Conservation (phyloP, 108 stramenopile species). For the Skeletonema menzelii region DNA sequence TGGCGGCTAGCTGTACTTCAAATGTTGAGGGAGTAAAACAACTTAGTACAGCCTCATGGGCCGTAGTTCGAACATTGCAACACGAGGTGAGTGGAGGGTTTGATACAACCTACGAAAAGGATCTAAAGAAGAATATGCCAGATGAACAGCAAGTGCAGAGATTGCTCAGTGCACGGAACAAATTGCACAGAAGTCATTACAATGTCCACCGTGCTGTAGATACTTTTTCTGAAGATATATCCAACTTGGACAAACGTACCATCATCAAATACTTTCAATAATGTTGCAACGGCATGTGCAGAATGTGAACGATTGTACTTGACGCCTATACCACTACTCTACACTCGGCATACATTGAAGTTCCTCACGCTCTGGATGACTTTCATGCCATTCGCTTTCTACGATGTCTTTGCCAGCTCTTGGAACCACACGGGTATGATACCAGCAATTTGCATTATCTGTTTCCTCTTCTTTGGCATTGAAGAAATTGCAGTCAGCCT, state of each 20-base stretch:
- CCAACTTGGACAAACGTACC: neutral
- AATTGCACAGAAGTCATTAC: constrained; percentile 1
- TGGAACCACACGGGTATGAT: constrained; percentile 85
- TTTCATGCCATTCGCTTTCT: constrained; percentile 61
- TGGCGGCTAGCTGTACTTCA: neutral
- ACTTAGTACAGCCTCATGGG: neutral
- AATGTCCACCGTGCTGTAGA: neutral
- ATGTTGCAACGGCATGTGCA: neutral
- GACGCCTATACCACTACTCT: constrained; percentile 74
- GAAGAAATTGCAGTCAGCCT: constrained; percentile 84
- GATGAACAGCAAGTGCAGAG: constrained; percentile 5
- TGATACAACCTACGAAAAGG: constrained; percentile 5
- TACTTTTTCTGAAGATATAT: neutral
- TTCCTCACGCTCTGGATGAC: constrained; percentile 63
- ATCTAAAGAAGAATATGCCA: constrained; percentile 5
- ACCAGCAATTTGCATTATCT: constrained; percentile 62
- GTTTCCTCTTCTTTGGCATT: constrained; percentile 78
- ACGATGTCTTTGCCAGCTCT: constrained; percentile 60
- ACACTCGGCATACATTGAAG: constrained; percentile 68
- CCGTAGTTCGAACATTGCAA: neutral
- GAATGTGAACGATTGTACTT: constrained; percentile 63
- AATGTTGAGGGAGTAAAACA: neutral
- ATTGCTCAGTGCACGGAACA: neutral
- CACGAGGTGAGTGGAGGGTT: neutral
- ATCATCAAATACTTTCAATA: neutral